phyloP scores from a whole-genome alignment of 352 stramenopile species.

The Phytophthora sp. region DNA sequence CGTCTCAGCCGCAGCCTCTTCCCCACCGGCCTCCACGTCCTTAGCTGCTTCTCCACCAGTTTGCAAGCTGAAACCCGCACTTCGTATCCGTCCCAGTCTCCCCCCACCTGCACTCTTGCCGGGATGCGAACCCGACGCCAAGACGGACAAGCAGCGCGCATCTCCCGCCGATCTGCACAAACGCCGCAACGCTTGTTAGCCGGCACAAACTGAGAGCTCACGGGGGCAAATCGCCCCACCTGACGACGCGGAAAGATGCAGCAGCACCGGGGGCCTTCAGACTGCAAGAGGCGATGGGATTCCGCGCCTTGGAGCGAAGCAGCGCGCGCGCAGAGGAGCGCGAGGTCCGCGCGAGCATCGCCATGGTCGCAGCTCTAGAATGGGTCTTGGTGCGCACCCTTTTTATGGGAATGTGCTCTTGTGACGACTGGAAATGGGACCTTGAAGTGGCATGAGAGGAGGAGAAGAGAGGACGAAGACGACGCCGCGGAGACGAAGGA shows the following conservation, averaged over 20 bases:
- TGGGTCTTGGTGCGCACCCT: neutral
- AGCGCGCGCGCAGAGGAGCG: slow-evolving; percentile 5
- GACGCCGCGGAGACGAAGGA: too few species aligned
- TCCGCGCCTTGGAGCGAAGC: slow-evolving; percentile 8
- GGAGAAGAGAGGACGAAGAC: too few species aligned
- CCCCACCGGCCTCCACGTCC: neutral
- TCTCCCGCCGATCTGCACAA: neutral
- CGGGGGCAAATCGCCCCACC: too few species aligned
- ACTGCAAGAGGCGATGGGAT: neutral
- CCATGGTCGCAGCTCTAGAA: slow-evolving; percentile 4
- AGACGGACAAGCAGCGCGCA: slow-evolving; percentile 8
- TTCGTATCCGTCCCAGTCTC: too few species aligned
- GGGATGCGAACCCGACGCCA: neutral
- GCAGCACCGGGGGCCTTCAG: too few species aligned
- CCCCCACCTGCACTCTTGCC: neutral
- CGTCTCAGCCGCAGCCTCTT: neutral
- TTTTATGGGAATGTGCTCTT: neutral
- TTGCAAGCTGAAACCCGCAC: slow-evolving; percentile 5
- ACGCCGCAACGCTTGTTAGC: too few species aligned
- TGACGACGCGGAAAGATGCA: too few species aligned
- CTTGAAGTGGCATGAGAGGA: too few species aligned
- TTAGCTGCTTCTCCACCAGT: neutral
- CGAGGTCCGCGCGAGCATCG: slow-evolving; percentile 1
- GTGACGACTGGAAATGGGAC: too few species aligned
- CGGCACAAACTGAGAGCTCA: too few species aligned